phyloP scores from a whole-genome alignment of 495 filamentous ascomycete genomes.

The Neurospora sp. region DNA sequence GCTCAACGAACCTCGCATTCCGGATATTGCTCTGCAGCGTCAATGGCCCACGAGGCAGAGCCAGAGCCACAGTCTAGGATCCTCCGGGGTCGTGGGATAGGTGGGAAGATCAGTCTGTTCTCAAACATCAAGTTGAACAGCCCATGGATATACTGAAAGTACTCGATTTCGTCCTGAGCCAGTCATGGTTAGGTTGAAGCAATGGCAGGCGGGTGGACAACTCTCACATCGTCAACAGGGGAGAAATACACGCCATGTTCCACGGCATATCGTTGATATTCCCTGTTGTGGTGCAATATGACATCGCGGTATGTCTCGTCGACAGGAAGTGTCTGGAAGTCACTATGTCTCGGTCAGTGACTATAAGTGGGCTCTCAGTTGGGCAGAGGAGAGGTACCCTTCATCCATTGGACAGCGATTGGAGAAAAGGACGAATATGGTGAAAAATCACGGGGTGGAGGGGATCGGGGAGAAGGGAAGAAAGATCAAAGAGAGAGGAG shows the following conservation, averaged over 20 bases:
- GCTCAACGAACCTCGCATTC: slow-evolving; percentile 56
- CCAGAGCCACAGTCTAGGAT: slow-evolving; percentile 75
- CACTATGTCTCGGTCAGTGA: slow-evolving; percentile 19
- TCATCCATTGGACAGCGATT: slow-evolving; percentile 14
- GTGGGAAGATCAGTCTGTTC: slow-evolving; percentile 68
- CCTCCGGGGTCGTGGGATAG: slow-evolving; percentile 50
- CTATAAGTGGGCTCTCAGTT: neutral
- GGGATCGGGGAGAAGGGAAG: neutral
- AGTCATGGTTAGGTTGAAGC: slow-evolving; percentile 5
- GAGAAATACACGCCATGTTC: slow-evolving; percentile 64
- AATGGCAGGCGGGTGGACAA: slow-evolving; percentile 10
- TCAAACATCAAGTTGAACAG: slow-evolving; percentile 69
- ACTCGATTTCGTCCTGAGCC: slow-evolving; percentile 68
- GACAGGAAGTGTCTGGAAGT: slow-evolving; percentile 36
- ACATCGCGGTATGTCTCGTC: slow-evolving; percentile 53
- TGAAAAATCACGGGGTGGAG: neutral
- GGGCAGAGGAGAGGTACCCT: slow-evolving; percentile 11
- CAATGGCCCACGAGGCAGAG: slow-evolving; percentile 42
- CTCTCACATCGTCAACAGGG: slow-evolving; percentile 74
- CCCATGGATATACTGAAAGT: slow-evolving; percentile 58
- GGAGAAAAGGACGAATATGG: neutral
- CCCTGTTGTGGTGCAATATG: slow-evolving; percentile 54
- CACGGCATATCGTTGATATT: slow-evolving; percentile 66
- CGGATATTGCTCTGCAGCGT: slow-evolving; percentile 51
- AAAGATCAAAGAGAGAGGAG: neutral